phyloP scores from a whole-genome alignment of 1,284 basidiomycete species.

The Cutaneotrichosporon dermatis region DNA sequence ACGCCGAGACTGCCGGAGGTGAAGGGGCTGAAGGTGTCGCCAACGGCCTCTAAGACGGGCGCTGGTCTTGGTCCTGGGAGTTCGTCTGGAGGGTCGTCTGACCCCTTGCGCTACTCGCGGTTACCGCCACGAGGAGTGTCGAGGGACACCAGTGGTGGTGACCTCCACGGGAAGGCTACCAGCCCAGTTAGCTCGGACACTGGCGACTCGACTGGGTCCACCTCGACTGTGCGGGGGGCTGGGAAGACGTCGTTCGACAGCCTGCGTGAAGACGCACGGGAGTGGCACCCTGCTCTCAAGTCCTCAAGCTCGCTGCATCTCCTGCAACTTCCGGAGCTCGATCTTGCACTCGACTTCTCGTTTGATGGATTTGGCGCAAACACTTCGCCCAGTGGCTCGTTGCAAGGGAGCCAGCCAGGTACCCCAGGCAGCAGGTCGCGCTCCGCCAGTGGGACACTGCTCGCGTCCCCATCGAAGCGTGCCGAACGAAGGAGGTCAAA shows the following conservation, averaged over 20 bases:
- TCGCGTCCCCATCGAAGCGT: constrained; percentile 4
- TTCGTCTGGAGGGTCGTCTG: not conserved
- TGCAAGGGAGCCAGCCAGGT: not conserved
- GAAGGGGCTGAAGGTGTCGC: not conserved
- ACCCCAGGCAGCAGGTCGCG: constrained; percentile 6
- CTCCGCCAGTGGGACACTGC: not conserved
- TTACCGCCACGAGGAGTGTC: constrained; percentile 4
- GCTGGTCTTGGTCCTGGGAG: not conserved
- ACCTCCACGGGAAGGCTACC: not conserved
- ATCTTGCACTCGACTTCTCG: constrained; percentile 39
- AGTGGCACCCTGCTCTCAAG: not conserved
- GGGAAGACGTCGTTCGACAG: not conserved
- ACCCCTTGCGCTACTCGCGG: constrained; percentile 1
- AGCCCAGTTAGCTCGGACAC: constrained; percentile 18
- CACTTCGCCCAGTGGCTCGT: constrained; percentile 27
- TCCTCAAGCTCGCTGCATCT: constrained; percentile 20
- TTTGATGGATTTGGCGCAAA: constrained; percentile 28
- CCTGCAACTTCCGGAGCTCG: constrained; percentile 44
- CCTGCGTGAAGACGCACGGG: not conserved
- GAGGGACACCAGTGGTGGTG: not conserved
- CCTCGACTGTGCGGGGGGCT: constrained; percentile 12
- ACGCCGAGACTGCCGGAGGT: not conserved
- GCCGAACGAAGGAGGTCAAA: constrained; percentile 16
- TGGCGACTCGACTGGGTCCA: constrained; percentile 4
- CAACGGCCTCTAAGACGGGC: not conserved